These are phyloP conservation scores for Rhodotorula diobovata DNA, from an alignment of 768 basidiomycete species.

Conservation along the genomic window DNA sequence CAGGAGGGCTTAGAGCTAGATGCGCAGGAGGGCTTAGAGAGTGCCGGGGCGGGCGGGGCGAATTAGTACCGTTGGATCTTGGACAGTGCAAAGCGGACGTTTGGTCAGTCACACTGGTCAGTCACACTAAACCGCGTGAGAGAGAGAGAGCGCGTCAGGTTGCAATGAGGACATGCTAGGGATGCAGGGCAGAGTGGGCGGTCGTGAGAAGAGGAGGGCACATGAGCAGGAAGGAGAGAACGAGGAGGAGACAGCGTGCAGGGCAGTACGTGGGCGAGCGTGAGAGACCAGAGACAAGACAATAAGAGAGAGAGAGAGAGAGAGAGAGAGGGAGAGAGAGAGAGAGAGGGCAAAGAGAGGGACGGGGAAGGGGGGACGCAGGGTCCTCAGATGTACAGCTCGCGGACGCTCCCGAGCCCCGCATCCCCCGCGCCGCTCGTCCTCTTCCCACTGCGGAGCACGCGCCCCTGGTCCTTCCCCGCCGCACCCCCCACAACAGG, in stretches of 20 bases:
- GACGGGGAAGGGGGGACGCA: neutral
- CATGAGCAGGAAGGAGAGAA: no score
- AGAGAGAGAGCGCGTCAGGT: no score
- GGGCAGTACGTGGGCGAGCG: neutral
- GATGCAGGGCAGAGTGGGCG: neutral
- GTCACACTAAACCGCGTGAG: no score
- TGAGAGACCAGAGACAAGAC: neutral
- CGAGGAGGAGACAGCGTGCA: neutral
- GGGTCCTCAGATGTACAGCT: conserved; percentile 9
- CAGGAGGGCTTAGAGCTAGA: neutral
- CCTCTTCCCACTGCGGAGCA: neutral
- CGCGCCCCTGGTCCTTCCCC: neutral
- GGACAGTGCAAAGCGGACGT: no score
- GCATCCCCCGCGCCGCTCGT: neutral
- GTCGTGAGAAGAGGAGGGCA: neutral
- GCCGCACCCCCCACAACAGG: neutral
- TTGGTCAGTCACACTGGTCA: no score
- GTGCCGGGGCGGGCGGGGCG: no score
- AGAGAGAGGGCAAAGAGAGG: neutral
- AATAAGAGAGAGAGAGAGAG: neutral
- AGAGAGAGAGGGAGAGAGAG: neutral
- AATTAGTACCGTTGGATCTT: no score
- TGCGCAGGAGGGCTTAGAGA: no score
- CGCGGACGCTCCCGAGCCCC: neutral
- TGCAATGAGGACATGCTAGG: neutral